Conservation (phyloP, 2,329 filamentous ascomycete species). For the Arthrobotrys musiformis region DNA sequence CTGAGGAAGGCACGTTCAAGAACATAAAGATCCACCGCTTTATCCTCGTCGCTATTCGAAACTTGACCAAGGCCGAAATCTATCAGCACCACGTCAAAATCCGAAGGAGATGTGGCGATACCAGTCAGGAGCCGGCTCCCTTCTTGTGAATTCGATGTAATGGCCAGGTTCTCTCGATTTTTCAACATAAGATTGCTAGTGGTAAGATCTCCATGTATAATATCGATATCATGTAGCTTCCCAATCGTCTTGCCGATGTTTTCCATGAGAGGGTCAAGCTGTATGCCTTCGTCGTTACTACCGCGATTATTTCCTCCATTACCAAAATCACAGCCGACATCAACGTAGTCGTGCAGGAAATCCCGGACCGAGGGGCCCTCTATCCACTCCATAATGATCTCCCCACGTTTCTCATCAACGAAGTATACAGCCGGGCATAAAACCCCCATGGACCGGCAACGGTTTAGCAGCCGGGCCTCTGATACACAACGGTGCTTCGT, state of each 20-base stretch:
- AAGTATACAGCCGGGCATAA: conserved; percentile 83
- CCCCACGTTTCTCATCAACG: conserved; percentile 72
- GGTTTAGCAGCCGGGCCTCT: conserved; percentile 85
- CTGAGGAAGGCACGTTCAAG: conserved; percentile 93
- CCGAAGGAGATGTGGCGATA: conserved; percentile 58
- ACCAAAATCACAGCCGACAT: conserved; percentile 57
- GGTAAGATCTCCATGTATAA: conserved; percentile 94
- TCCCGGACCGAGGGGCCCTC: conserved; percentile 76
- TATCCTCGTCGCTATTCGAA: conserved; percentile 85
- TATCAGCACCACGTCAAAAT: conserved; percentile 85
- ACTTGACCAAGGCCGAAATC: conserved; percentile 92
- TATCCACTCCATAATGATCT: conserved; percentile 88
- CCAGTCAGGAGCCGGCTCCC: not conserved
- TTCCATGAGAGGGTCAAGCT: conserved; percentile 73
- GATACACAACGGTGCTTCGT: conserved; percentile 87
- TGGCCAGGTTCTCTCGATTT: conserved; percentile 60
- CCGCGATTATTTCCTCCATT: conserved; percentile 61
- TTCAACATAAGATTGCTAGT: conserved; percentile 95
- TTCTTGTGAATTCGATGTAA: conserved; percentile 52
- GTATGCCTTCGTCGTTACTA: conserved; percentile 62
- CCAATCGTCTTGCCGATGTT: conserved; percentile 78
- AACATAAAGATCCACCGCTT: conserved; percentile 95
- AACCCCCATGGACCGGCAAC: conserved; percentile 81
- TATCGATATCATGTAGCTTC: conserved; percentile 80
- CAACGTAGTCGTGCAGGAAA: conserved; percentile 76